Conservation (phyloP, 768 basidiomycete species). For the Cystofilobasidium capitatum region DNA sequence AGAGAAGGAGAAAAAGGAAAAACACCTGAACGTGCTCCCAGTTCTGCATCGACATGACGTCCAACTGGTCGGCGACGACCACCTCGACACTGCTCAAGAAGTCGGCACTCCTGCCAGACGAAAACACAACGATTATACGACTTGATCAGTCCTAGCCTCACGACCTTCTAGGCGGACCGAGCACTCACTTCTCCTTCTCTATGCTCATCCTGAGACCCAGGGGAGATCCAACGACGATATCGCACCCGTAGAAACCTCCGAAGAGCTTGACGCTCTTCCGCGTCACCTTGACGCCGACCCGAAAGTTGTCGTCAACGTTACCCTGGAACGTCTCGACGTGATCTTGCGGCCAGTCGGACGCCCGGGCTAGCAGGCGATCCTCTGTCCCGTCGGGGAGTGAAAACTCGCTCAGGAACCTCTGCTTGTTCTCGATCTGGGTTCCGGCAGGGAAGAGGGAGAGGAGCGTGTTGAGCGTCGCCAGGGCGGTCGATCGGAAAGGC, state of each 20-base stretch:
- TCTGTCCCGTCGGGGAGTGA: slow-evolving; percentile 63
- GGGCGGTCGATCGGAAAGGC: slow-evolving; percentile 82
- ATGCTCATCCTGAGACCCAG: slow-evolving; percentile 80
- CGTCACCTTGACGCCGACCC: slow-evolving; percentile 85
- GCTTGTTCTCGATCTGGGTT: slow-evolving; percentile 76
- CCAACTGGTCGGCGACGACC: slow-evolving; percentile 80
- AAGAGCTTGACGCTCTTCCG: slow-evolving; percentile 86
- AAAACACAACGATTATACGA: not conserved
- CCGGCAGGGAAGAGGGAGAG: slow-evolving; percentile 56
- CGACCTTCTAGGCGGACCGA: not conserved
- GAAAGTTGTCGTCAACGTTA: slow-evolving; percentile 93
- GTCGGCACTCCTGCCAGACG: slow-evolving; percentile 57
- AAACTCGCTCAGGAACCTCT: slow-evolving; percentile 74
- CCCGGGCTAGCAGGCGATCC: slow-evolving; percentile 55
- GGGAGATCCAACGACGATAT: slow-evolving; percentile 87
- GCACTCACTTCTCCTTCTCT: slow-evolving; percentile 79
- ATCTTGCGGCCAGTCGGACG: slow-evolving; percentile 47
- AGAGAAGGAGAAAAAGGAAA: no score
- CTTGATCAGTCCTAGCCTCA: not conserved
- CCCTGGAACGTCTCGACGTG: slow-evolving; percentile 90
- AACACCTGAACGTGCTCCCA: slow-evolving; percentile 95
- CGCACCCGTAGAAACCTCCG: slow-evolving; percentile 78
- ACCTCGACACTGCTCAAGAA: slow-evolving; percentile 90
- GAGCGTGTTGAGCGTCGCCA: slow-evolving; percentile 71
- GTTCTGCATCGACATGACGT: slow-evolving; percentile 93